phyloP scores from a whole-genome alignment of 306 rosid species.

The Cicer arietinum region DNA sequence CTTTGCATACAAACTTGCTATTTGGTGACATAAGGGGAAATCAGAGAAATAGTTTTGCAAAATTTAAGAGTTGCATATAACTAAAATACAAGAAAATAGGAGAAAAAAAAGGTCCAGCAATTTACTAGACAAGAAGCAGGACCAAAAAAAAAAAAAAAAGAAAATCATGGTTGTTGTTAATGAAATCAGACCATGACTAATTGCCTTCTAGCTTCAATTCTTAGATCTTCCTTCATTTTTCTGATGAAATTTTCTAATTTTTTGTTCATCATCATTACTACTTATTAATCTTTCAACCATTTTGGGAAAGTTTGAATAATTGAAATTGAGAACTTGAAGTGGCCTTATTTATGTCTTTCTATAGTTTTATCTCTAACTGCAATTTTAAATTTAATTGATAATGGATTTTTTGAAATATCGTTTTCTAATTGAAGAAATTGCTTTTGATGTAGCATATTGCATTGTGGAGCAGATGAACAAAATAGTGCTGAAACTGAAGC shows the following conservation, averaged over 20 bases:
- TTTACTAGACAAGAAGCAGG: no score
- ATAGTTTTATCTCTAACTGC: no score
- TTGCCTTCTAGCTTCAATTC: constrained; percentile 69
- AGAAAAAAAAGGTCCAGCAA: no score
- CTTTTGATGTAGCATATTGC: constrained; percentile 55
- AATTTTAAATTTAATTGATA: no score
- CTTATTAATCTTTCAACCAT: no score
- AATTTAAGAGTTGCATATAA: no score
- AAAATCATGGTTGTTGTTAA: background rate
- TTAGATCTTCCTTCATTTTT: constrained; percentile 73
- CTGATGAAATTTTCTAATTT: constrained; percentile 83
- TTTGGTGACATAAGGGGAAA: background rate
- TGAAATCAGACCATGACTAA: constrained; percentile 53
- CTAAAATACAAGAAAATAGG: background rate
- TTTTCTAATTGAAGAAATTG: constrained; percentile 21
- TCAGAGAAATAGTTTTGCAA: background rate
- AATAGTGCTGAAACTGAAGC: constrained; percentile 43
- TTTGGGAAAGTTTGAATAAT: no score
- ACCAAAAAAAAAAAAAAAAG: background rate
- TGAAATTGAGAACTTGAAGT: no score
- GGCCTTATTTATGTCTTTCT: no score
- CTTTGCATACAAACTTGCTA: background rate
- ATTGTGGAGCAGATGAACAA: constrained; percentile 41
- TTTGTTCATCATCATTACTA: constrained; percentile 45
- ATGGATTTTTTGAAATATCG: background rate